Percentiles rank a stretch among this genome's conserved stretches.
Evolutionary conservation across 2,329 filamentous ascomycete genomes (phyloP).

Genomic region (Grosmannia clavigera): DNA sequence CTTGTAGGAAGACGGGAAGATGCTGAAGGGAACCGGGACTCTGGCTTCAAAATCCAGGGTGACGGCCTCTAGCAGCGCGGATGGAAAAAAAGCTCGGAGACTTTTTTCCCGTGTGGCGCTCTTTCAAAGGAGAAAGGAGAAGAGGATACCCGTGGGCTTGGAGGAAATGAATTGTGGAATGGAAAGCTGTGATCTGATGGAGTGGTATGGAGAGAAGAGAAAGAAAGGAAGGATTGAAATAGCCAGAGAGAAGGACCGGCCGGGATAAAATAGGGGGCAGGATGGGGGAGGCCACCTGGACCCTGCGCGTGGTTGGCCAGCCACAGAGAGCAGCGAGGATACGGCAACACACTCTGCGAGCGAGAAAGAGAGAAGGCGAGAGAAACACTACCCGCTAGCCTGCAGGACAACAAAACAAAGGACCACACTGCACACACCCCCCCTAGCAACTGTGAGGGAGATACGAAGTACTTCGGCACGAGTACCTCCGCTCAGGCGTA

Average conservation of each 20-base stretch:
- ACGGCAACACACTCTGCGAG: background rate
- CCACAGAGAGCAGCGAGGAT: background rate
- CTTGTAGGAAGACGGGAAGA: constrained; percentile 66
- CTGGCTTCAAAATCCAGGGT: constrained; percentile 99
- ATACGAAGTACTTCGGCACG: background rate
- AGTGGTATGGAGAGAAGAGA: constrained; percentile 12
- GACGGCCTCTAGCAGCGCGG: constrained; percentile 55
- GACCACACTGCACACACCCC: background rate
- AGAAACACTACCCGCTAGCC: background rate
- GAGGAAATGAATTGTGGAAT: background rate
- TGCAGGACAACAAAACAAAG: constrained; percentile 3
- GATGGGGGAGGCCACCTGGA: constrained; percentile 1
- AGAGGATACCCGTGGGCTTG: constrained; percentile 8
- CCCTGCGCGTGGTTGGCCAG: constrained; percentile 1
- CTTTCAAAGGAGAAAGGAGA: constrained; percentile 46
- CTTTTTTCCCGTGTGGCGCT: constrained; percentile 24
- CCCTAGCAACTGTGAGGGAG: background rate
- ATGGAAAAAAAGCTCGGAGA: constrained; percentile 43
- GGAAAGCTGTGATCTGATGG: background rate
- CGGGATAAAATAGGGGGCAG: constrained; percentile 11
- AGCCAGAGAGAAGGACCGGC: constrained; percentile 5
- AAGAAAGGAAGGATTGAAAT: constrained; percentile 7
- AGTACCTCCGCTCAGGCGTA: background rate
- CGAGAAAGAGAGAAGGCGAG: background rate
- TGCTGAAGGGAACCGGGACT: constrained; percentile 98